Base-by-base conservation (phyloP, 192 early-diverging fungal species). In the Lobulomyces angularis region DNA sequence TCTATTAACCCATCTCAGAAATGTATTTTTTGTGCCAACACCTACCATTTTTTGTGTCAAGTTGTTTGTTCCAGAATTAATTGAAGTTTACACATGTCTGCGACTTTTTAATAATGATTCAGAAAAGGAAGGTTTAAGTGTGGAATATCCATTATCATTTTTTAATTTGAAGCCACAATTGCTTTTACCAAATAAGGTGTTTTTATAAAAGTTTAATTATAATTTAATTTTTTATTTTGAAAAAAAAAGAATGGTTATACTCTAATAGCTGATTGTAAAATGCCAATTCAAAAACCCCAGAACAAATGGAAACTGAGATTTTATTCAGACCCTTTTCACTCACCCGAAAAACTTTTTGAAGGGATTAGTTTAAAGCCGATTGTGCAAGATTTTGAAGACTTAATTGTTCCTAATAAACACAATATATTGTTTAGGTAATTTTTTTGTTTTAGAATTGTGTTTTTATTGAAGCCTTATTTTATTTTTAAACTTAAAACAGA, bases 311-410 rank as follows among this genome's bases (percentile, higher is more conserved):
- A 74, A 38, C 41, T 70, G 5, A 35, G 71, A 8, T 37, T 64
- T 3, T 39, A 69, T 12, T 61, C 66, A 16, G 64, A 68, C 5
- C 32, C 55, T 0, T 21, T 32, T 6, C 50, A 46, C 35, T 29
- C 52, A 24, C 35, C 48, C 2, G 71, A 65, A 30, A 43, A 46
- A 21, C 51, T 30, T 12, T 39, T 23, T 30, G 38, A 39, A 23
- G 32, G 12, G 11, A 39, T 11, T 12, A 11, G 12, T 11, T 55
- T 52, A 5, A 69, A 69, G 48, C 55, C 57, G 6, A 66, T 48
- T 25, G 34, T 58, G 2, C 64, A 65, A 45, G 74, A 77, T 48
- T 67, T 77, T 40, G 66, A 67, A 25, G 74, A 77, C 20, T 27
- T 53, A 1, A 73, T 44, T 37, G 25, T 50, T 19, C 74, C 61